A percentile compares a stretch with the other conserved stretches of the same genome.
Evolutionary conservation across 345 rosid genomes (phyloP).

Genomic region (Dimocarpus longan): DNA sequence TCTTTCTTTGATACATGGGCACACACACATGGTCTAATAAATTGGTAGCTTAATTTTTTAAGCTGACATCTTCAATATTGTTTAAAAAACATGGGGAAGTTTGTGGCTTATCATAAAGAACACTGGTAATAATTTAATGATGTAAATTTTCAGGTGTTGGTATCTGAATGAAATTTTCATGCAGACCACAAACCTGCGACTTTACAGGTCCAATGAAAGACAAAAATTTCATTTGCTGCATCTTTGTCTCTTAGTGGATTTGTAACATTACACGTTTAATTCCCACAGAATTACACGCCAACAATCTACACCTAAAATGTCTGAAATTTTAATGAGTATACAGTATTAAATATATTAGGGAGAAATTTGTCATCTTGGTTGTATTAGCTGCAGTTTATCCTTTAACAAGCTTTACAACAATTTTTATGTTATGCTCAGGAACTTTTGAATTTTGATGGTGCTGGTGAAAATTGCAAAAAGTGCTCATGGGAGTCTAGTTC

Average conservation of each 20-base stretch:
- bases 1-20: conserved; percentile 12
- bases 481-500: conserved; percentile 41
- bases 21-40: background rate
- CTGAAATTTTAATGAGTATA: background rate
- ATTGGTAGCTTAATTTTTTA: background rate
- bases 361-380: background rate
- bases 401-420: conserved; percentile 9
- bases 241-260: background rate
- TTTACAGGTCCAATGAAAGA: background rate
- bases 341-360: background rate
- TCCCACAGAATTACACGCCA: background rate
- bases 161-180: background rate
- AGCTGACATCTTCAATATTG: background rate
- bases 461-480: conserved; percentile 37
- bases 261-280: background rate
- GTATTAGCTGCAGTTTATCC: conserved; percentile 8
- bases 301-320: too few relatives aligned
- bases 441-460: conserved; percentile 34
- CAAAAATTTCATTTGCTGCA: background rate
- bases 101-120: background rate
- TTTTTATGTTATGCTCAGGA: conserved; percentile 48
- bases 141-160: too few relatives aligned
- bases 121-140: background rate
- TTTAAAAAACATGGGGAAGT: background rate
- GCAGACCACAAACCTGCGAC: background rate